Conservation (phyloP, 495 filamentous ascomycete species). For the Penicillium antarcticum region DNA sequence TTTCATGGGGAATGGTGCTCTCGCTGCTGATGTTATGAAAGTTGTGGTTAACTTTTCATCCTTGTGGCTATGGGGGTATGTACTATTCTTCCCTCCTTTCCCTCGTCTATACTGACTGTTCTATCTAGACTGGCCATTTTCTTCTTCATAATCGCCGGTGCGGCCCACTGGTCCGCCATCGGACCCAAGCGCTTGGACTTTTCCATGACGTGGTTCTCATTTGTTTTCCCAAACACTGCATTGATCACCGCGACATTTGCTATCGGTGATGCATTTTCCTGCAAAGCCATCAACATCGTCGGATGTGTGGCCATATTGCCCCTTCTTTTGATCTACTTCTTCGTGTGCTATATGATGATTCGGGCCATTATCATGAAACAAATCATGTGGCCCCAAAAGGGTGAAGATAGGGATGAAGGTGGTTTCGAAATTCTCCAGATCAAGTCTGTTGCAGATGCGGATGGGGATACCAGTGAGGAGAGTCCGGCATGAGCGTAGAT, state of each 20-base stretch:
- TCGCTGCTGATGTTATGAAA: slow-evolving; percentile 53
- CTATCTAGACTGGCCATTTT: slow-evolving; percentile 64
- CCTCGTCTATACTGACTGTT: slow-evolving; percentile 3
- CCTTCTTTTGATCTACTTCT: slow-evolving; percentile 64
- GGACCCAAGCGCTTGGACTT: slow-evolving; percentile 62
- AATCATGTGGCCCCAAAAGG: slow-evolving; percentile 70
- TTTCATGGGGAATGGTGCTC: slow-evolving; percentile 57
- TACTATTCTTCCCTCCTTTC: not conserved
- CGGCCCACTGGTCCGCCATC: slow-evolving; percentile 74
- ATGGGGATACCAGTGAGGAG: not conserved
- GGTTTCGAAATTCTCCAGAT: slow-evolving; percentile 47
- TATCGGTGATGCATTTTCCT: slow-evolving; percentile 62
- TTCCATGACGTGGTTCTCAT: slow-evolving; percentile 86
- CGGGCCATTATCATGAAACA: slow-evolving; percentile 60
- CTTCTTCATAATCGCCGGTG: slow-evolving; percentile 80
- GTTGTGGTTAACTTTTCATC: slow-evolving; percentile 58
- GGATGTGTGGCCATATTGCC: slow-evolving; percentile 63
- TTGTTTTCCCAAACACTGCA: slow-evolving; percentile 84
- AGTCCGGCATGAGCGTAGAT: too few relatives aligned
- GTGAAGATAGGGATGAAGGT: slow-evolving; percentile 61
- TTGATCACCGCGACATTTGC: slow-evolving; percentile 71
- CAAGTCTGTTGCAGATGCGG: slow-evolving; percentile 16
- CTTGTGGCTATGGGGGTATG: slow-evolving; percentile 78
- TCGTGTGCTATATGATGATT: slow-evolving; percentile 70
- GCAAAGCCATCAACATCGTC: slow-evolving; percentile 58